These are phyloP conservation scores for Alternaria conjuncta DNA, from an alignment of 2,329 filamentous ascomycete genomes.

Conservation along the genomic window DNA sequence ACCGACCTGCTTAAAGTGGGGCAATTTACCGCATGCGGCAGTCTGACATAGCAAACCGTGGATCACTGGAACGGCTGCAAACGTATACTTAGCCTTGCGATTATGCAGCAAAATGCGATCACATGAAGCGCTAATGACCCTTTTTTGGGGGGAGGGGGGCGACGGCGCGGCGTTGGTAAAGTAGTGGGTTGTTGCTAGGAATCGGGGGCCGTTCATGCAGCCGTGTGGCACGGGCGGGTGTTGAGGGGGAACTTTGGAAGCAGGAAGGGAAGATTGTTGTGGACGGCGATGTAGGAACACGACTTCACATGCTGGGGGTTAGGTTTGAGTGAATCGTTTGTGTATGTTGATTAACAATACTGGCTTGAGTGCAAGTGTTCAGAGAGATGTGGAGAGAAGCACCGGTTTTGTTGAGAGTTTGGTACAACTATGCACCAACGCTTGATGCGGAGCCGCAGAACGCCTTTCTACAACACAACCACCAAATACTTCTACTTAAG, in stretches of 20 bases:
- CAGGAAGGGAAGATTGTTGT: background rate
- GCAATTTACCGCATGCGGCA: conserved; percentile 35
- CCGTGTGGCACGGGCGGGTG: conserved; percentile 3
- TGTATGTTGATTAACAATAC: background rate
- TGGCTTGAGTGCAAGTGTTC: background rate
- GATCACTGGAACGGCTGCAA: conserved; percentile 46
- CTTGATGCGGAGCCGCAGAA: conserved; percentile 1
- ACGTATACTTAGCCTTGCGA: conserved; percentile 29
- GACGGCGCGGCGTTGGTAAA: background rate
- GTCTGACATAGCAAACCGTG: conserved; percentile 15
- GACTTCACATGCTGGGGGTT: background rate
- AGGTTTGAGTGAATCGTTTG: background rate
- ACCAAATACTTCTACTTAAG: background rate
- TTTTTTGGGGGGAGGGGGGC: background rate
- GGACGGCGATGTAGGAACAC: background rate
- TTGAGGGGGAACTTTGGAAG: conserved; percentile 1
- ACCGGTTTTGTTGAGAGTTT: background rate
- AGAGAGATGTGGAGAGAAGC: background rate
- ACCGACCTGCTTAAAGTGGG: background rate
- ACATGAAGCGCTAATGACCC: conserved; percentile 14
- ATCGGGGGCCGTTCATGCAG: conserved; percentile 9
- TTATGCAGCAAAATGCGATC: conserved; percentile 22
- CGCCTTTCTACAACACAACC: background rate
- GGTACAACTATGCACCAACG: background rate
- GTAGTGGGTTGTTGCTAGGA: conserved; percentile 6